Percentiles rank a stretch among this genome's conserved stretches.
Conservation (phyloP, 2,329 filamentous ascomycete genomes). For the Anthostomella pinea region DNA sequence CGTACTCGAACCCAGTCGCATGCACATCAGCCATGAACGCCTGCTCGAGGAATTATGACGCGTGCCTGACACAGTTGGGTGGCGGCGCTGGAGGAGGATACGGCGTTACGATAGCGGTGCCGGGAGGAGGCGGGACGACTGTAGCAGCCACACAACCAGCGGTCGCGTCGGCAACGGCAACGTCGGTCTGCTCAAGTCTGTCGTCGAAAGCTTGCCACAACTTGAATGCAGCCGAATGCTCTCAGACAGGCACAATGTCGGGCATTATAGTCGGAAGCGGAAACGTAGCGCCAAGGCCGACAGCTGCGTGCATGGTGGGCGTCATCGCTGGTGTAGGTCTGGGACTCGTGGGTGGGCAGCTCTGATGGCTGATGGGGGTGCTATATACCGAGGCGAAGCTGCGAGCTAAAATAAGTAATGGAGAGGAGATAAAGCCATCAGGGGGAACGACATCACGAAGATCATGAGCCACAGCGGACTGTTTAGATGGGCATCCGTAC, state of each 20-base stretch:
- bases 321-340: constrained; percentile 31
- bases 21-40: constrained; percentile 51
- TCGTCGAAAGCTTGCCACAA: constrained; percentile 50
- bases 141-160: constrained; percentile 40
- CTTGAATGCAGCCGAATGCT: constrained; percentile 41
- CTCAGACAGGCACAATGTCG: constrained; percentile 22
- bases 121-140: constrained; percentile 52
- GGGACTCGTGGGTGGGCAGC: constrained; percentile 27
- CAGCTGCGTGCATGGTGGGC: constrained; percentile 28
- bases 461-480: constrained; percentile 8
- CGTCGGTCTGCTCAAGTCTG: constrained; percentile 54
- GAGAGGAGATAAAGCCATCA: neutral
- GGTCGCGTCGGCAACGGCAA: constrained; percentile 45
- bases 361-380: constrained; percentile 14
- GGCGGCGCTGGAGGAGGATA: constrained; percentile 39
- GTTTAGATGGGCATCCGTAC: constrained; percentile 5
- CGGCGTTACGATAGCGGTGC: constrained; percentile 55
- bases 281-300: constrained; percentile 26
- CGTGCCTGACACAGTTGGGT: constrained; percentile 50
- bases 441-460: constrained; percentile 17
- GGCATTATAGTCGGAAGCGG: constrained; percentile 27
- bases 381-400: no score
- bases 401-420: neutral
- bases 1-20: constrained; percentile 47
- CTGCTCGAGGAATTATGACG: constrained; percentile 53